These are phyloP conservation scores for Fragaria nilgerrensis DNA, from an alignment of 306 rosid genomes.

Conservation along the genomic window DNA sequence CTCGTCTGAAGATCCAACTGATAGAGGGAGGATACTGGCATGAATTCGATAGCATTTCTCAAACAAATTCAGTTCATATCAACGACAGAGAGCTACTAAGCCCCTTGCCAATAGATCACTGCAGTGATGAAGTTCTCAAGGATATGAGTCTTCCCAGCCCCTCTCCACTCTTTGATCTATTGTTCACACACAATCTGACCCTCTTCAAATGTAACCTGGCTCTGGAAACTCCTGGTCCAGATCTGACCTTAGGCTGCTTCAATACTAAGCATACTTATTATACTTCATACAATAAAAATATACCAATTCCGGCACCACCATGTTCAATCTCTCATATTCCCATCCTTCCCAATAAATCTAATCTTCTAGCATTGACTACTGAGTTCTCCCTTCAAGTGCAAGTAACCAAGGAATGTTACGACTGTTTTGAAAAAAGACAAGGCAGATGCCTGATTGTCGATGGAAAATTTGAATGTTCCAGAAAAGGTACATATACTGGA, in stretches of 20 bases:
- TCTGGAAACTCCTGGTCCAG: fast-evolving
- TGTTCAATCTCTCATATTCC: not conserved
- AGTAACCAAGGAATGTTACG: not conserved
- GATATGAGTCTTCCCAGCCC: not conserved
- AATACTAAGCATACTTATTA: not conserved
- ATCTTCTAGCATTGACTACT: not conserved
- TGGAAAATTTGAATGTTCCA: not conserved
- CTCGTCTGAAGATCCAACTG: not conserved
- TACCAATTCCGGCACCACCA: not conserved
- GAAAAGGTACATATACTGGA: not conserved
- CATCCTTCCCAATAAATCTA: fast-evolving
- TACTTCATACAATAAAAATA: too few species aligned
- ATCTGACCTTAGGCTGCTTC: fast-evolving
- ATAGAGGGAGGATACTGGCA: conserved; percentile 1
- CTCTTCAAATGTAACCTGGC: not conserved
- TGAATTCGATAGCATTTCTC: not conserved
- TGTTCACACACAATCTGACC: not conserved
- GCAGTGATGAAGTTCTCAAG: not conserved
- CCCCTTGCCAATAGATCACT: fast-evolving
- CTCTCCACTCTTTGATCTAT: too few species aligned
- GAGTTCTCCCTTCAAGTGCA: not conserved
- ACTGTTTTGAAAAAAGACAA: fast-evolving
- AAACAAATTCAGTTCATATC: not conserved
- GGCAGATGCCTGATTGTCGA: not conserved
- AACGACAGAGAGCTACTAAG: fast-evolving